Evolutionary conservation across 2,329 filamentous ascomycete species (phyloP).

Genomic region (Myriosclerotinia scirpicola): DNA sequence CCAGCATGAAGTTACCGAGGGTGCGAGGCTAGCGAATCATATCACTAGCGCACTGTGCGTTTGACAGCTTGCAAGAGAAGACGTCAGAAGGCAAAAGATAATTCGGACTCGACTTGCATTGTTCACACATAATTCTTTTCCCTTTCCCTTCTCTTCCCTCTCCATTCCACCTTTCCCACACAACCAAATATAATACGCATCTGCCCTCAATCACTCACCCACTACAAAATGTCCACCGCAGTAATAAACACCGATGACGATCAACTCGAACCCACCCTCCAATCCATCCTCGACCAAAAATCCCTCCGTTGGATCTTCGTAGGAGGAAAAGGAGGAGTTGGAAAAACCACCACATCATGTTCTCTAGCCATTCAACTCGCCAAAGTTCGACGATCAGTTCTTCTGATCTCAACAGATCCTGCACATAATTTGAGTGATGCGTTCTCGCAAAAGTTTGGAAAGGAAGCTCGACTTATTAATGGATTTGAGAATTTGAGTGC

Average conservation of each 20-base stretch:
- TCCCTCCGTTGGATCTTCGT: conserved; percentile 98
- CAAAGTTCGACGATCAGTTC: conserved; percentile 88
- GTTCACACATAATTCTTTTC: too few relatives aligned
- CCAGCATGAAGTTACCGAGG: not conserved
- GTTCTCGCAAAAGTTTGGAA: conserved; percentile 98
- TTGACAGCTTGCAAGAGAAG: conserved; percentile 24
- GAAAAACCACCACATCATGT: conserved; percentile 99
- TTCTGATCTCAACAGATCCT: conserved; percentile 97
- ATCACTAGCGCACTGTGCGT: conserved; percentile 35
- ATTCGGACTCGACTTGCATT: too few relatives aligned
- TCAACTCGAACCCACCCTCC: conserved; percentile 85
- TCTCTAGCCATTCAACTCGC: conserved; percentile 97
- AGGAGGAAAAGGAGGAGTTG: conserved; percentile 95
- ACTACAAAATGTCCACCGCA: conserved; percentile 44
- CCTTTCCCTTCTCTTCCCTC: not conserved
- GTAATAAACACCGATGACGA: conserved; percentile 64
- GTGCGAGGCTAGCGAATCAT: conserved; percentile 21
- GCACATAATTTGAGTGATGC: conserved; percentile 98
- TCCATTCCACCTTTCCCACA: not conserved
- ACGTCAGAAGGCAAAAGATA: conserved; percentile 26
- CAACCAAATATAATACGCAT: not conserved
- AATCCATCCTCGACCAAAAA: conserved; percentile 93
- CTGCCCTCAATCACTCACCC: not conserved
- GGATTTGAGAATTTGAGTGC: conserved; percentile 93
- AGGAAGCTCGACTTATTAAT: conserved; percentile 89